Percentiles rank a stretch among this genome's conserved stretches.
phyloP scores from a whole-genome alignment of 345 rosid genomes.

The Euphorbia peplus region DNA sequence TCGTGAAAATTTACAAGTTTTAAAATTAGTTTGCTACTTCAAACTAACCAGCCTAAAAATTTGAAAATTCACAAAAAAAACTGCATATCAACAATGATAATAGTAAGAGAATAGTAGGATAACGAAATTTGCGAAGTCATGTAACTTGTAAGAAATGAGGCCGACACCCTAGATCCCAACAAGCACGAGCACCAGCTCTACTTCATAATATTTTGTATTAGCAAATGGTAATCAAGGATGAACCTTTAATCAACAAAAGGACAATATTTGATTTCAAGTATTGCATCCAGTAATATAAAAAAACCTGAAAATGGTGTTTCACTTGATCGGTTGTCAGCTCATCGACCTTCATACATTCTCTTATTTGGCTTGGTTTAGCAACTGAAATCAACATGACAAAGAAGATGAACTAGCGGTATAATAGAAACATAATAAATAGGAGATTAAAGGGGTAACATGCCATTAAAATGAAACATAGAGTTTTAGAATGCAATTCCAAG shows the following conservation, averaged over 20 bases:
- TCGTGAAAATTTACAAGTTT: not conserved
- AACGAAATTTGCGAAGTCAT: not conserved
- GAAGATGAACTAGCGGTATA: not conserved
- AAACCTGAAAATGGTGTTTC: slow-evolving; percentile 39
- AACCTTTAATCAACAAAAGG: too few species aligned
- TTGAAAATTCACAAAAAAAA: too few species aligned
- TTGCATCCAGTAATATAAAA: not conserved
- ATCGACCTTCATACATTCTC: slow-evolving; percentile 24
- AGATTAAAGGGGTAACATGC: not conserved
- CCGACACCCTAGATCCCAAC: too few species aligned
- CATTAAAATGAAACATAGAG: not conserved
- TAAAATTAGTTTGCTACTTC: not conserved
- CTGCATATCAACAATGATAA: too few species aligned
- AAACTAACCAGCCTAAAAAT: too few species aligned
- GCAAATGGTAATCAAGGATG: too few species aligned
- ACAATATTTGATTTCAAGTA: not conserved
- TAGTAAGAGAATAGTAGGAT: too few species aligned
- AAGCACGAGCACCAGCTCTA: not conserved
- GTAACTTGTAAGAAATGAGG: too few species aligned
- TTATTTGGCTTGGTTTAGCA: slow-evolving; percentile 37
- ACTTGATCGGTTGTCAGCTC: slow-evolving; percentile 36
- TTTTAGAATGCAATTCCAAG: not conserved
- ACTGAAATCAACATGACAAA: slow-evolving; percentile 8
- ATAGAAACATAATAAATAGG: not conserved
- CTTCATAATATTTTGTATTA: not conserved